Percentiles rank a stretch among this genome's conserved stretches.
phyloP scores from a whole-genome alignment of 495 filamentous ascomycete species.

The Chlorociboria aeruginascens region DNA sequence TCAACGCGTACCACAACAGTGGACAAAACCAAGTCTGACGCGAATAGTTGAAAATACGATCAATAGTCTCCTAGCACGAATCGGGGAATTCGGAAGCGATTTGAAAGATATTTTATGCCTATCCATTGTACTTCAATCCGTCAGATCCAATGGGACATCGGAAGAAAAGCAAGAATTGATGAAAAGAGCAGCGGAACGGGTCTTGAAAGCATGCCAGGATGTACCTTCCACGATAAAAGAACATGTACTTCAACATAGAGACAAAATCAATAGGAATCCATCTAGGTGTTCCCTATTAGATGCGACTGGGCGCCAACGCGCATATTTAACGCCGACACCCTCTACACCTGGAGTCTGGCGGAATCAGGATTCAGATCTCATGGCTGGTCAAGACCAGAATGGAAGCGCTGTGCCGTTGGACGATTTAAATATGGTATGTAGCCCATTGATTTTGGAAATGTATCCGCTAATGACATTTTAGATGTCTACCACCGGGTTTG shows the following conservation, averaged over 20 bases:
- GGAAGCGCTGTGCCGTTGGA: not conserved
- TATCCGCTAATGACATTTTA: not conserved
- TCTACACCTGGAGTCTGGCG: no score
- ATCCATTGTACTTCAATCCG: conserved; percentile 10
- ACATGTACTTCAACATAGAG: no score
- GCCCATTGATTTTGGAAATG: not conserved
- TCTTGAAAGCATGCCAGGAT: conserved; percentile 8
- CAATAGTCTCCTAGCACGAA: conserved; percentile 6
- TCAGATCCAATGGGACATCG: conserved; percentile 8
- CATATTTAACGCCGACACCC: no score
- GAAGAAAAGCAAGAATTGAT: conserved; percentile 12
- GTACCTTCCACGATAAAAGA: not conserved
- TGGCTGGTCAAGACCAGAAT: no score
- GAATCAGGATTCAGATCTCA: no score
- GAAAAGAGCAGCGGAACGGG: conserved; percentile 9
- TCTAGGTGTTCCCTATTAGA: no score
- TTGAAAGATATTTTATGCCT: conserved; percentile 14
- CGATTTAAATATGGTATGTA: not conserved
- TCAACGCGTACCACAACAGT: not conserved
- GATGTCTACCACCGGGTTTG: not conserved
- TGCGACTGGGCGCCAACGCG: no score
- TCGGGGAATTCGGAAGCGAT: conserved; percentile 17
- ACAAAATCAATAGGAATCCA: no score
- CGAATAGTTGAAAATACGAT: conserved; percentile 15
- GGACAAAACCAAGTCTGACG: conserved; percentile 11